phyloP scores from a whole-genome alignment of 768 basidiomycete genomes.

The Lentinus tigrinus region DNA sequence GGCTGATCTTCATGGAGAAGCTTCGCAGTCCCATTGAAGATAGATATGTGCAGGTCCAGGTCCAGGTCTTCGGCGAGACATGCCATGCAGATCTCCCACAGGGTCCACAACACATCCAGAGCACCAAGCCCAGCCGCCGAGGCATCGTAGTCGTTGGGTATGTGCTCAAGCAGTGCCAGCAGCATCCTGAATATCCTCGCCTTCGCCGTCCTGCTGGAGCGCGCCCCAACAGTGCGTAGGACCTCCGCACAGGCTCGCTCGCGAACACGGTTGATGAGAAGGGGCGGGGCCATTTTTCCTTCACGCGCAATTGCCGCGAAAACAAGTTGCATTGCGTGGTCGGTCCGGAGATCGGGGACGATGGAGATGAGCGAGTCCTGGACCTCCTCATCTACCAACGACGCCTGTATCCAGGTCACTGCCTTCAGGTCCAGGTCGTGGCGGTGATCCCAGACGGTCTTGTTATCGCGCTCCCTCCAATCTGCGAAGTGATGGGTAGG shows the following conservation, averaged over 20 bases:
- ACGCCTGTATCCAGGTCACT: neutral
- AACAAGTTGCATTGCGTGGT: neutral
- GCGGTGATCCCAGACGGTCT: neutral
- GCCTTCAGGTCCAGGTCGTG: slow-evolving; percentile 2
- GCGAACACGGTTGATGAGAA: neutral
- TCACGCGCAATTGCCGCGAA: neutral
- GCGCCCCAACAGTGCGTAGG: neutral
- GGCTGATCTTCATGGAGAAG: neutral
- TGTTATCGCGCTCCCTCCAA: slow-evolving; percentile 2
- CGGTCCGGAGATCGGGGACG: neutral
- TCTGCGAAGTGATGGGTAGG: neutral
- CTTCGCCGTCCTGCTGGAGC: neutral
- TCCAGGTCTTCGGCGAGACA: neutral
- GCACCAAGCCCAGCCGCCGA: neutral
- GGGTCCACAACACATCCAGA: slow-evolving; percentile 3
- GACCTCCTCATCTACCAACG: neutral
- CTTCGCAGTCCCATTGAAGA: neutral
- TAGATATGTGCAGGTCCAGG: neutral
- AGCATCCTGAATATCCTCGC: neutral
- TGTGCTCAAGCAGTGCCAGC: neutral
- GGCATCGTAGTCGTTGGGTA: neutral
- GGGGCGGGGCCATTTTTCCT: neutral
- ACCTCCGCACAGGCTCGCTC: neutral
- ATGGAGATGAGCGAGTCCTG: neutral
- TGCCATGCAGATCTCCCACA: slow-evolving; percentile 1